phyloP scores from a whole-genome alignment of 371 early-diverging fungal species.

The Choanephora cucurbitarum region DNA sequence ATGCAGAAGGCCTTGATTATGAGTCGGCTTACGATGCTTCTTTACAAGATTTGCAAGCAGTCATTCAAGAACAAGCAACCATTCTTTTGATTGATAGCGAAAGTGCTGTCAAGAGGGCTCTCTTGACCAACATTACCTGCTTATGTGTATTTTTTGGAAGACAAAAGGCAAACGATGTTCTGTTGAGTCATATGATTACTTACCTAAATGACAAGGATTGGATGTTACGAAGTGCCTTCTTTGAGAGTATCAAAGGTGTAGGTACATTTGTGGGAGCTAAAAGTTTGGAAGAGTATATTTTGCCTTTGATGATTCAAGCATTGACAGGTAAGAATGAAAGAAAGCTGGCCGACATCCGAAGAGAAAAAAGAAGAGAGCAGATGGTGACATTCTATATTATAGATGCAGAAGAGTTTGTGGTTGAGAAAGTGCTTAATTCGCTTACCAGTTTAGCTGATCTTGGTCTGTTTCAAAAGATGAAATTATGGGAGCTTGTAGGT shows the following conservation, averaged over 20 bases:
- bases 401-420: slow-evolving; percentile 90
- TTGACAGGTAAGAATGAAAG: slow-evolving; percentile 64
- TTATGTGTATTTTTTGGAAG: slow-evolving; percentile 85
- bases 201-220: slow-evolving; percentile 93
- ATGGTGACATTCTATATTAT: too few relatives aligned
- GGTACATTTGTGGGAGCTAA: slow-evolving; percentile 85
- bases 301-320: slow-evolving; percentile 92
- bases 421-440: slow-evolving; percentile 83
- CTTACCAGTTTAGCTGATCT: slow-evolving; percentile 81
- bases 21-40: slow-evolving; percentile 77
- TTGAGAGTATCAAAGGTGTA: slow-evolving; percentile 88
- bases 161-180: slow-evolving; percentile 81
- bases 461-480: slow-evolving; percentile 82
- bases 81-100: slow-evolving; percentile 71
- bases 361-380: too few relatives aligned
- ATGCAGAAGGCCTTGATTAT: slow-evolving; percentile 58
- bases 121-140: slow-evolving; percentile 74
- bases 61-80: slow-evolving; percentile 74
- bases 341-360: not conserved
- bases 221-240: slow-evolving; percentile 90
- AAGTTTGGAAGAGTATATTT: slow-evolving; percentile 87
- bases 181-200: slow-evolving; percentile 91
- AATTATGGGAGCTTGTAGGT: slow-evolving; percentile 72
- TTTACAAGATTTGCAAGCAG: slow-evolving; percentile 70
- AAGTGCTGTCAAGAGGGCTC: slow-evolving; percentile 74